Evolutionary conservation across 2,329 filamentous ascomycete species (phyloP), one percentile per base, ranked within the genome.

Genomic region (Chalara sp.): DNA sequence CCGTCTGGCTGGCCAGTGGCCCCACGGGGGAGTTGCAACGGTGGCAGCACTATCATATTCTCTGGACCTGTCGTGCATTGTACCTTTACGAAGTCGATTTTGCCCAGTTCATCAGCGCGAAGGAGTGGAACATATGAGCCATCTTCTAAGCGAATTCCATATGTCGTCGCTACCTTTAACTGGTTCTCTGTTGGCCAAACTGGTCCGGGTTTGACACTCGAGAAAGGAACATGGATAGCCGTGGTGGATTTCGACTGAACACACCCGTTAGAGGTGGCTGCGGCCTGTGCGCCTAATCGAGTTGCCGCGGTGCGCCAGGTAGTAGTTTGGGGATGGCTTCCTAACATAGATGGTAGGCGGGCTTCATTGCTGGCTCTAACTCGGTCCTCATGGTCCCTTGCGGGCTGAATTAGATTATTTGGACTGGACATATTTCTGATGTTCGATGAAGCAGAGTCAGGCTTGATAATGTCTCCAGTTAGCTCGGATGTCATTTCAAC

Each of bases 81-180:
- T 5, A 82, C 66, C 43, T 73, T 71, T 5, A 64, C 57, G 33
- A 75, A 59, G 4, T 49, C 39, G 1, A 73, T 74, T 11, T 28
- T 35, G 1, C 46, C 46, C 8, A 83, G 64, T 65, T 72, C 68
- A 54, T 83, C 80, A 0, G 75, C 79, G 0, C 77, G 77, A 11
- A 83, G 67, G 1, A 83, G 71, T 3, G 74, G 70, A 5, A 79
- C 81, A 52, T 72, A 76, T 44, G 69, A 65, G 4, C 79, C 79
- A 52, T 80, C 72, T 6, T 74, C 74, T 6, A 79, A 71, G 47
- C 76, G 72, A 48, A 76, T 72, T 55, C 72, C 80, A 61, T 83
- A 83, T 2, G 68, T 72, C 50, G 71, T 75, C 11, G 63, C 62
- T 32, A 53, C 44, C 29, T 57, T 46, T 0, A 66, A 33, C 48